Percentiles rank a stretch among this genome's conserved stretches.
Conservation (phyloP, 2,329 filamentous ascomycete species). For the Xylariales sp. region DNA sequence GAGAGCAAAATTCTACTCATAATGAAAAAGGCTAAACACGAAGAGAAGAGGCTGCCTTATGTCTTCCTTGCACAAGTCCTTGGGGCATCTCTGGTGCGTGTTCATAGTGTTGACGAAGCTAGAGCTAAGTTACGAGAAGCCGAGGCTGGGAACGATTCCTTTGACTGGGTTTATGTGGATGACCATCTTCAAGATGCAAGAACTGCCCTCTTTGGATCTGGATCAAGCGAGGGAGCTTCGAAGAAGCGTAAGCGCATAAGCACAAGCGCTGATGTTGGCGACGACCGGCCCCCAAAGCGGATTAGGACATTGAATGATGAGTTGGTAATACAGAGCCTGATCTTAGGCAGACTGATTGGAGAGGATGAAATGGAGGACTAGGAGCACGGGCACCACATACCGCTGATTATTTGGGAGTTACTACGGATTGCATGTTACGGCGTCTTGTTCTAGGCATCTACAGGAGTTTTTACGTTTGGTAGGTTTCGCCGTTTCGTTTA, state of each 20-base stretch:
- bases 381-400: not conserved
- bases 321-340: constrained; percentile 91
- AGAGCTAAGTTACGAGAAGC: constrained; percentile 66
- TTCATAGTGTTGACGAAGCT: constrained; percentile 74
- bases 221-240: constrained; percentile 51
- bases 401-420: constrained; percentile 15
- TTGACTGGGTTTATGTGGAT: constrained; percentile 85
- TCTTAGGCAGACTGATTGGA: constrained; percentile 82
- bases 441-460: constrained; percentile 33
- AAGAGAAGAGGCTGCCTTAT: constrained; percentile 76
- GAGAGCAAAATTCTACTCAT: constrained; percentile 78
- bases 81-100: constrained; percentile 77
- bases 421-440: constrained; percentile 34
- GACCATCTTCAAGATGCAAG: constrained; percentile 66
- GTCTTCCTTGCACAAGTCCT: constrained; percentile 83
- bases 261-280: constrained; percentile 42
- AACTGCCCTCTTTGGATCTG: constrained; percentile 58
- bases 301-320: constrained; percentile 83
- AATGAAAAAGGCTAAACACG: constrained; percentile 70
- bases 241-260: constrained; percentile 58
- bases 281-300: constrained; percentile 58
- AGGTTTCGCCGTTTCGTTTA: constrained; percentile 20
- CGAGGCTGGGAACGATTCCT: constrained; percentile 61
- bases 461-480: constrained; percentile 18
- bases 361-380: constrained; percentile 60